Percentiles rank a stretch among this genome's conserved stretches.
Evolutionary conservation across 306 rosid genomes (phyloP).

Genomic region (Lathyrus tuberosus): DNA sequence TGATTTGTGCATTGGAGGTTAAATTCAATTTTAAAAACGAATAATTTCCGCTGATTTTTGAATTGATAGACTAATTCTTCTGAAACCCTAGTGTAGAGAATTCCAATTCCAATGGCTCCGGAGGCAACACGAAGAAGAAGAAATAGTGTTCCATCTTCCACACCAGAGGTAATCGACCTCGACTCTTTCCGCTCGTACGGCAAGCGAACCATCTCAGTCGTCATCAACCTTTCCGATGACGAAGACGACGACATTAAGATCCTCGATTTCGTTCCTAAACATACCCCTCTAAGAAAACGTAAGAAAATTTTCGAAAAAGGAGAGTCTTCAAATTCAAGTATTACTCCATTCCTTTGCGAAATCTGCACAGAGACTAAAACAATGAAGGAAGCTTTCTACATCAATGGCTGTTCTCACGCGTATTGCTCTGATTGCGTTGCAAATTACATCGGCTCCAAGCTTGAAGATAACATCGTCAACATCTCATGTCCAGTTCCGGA

Average conservation of each 20-base stretch:
- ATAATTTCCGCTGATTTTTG: too few species aligned
- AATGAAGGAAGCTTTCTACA: background rate
- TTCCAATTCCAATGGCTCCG: background rate
- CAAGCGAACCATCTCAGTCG: background rate
- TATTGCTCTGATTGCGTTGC: background rate
- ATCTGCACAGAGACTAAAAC: slow-evolving; percentile 29
- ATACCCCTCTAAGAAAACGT: background rate
- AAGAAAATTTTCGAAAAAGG: background rate
- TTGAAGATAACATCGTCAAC: background rate
- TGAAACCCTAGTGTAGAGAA: too few species aligned
- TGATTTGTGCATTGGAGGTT: too few species aligned
- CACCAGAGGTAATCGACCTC: background rate
- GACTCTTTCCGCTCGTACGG: background rate
- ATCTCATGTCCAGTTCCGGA: slow-evolving; percentile 40
- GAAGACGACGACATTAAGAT: slow-evolving; percentile 39
- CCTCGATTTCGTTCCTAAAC: slow-evolving; percentile 33
- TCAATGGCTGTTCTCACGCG: background rate
- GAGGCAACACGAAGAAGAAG: background rate
- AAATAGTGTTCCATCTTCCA: background rate
- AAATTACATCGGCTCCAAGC: background rate
- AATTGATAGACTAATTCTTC: too few species aligned
- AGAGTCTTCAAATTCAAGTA: slow-evolving; percentile 5
- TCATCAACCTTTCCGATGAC: slow-evolving; percentile 41
- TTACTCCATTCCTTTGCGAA: slow-evolving; percentile 34
- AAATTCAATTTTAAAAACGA: too few species aligned